Evolutionary conservation across 371 early-diverging fungal genomes (phyloP).

Genomic region (Apophysomyces variabilis): DNA sequence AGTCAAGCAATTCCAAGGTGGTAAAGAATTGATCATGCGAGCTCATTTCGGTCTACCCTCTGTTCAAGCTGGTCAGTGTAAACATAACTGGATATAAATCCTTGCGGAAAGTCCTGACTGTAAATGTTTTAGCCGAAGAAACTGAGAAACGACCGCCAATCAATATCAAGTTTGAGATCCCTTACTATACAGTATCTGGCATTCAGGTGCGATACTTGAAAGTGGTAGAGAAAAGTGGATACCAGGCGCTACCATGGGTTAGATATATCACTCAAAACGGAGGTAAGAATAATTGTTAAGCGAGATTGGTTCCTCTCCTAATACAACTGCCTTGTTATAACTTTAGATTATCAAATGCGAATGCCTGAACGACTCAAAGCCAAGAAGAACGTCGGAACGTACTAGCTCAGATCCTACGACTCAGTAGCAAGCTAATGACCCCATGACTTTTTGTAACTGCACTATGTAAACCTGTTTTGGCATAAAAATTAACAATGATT

Average conservation of each 20-base stretch:
- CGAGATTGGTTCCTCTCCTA: neutral
- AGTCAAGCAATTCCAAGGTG: slow-evolving; percentile 97
- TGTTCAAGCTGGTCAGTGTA: slow-evolving; percentile 79
- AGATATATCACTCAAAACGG: slow-evolving; percentile 98
- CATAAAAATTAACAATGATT: too few species aligned
- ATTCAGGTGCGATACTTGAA: slow-evolving; percentile 99
- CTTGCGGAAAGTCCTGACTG: neutral
- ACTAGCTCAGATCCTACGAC: neutral
- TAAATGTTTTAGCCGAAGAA: slow-evolving; percentile 68
- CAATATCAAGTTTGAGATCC: slow-evolving; percentile 97
- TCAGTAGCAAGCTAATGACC: neutral
- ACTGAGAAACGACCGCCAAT: slow-evolving; percentile 95
- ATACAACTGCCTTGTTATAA: neutral
- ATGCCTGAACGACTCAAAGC: slow-evolving; percentile 74
- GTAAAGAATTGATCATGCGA: slow-evolving; percentile 93
- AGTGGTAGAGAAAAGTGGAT: slow-evolving; percentile 98
- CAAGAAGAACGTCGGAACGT: slow-evolving; percentile 32
- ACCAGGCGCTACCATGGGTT: slow-evolving; percentile 99
- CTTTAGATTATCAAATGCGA: slow-evolving; percentile 72
- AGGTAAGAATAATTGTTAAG: slow-evolving; percentile 33
- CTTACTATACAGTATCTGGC: slow-evolving; percentile 97
- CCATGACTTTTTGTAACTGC: neutral
- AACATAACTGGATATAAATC: neutral
- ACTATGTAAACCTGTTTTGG: neutral
- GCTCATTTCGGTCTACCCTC: slow-evolving; percentile 97